phyloP scores from a whole-genome alignment of 495 filamentous ascomycete species.

The Neurospora sp. region DNA sequence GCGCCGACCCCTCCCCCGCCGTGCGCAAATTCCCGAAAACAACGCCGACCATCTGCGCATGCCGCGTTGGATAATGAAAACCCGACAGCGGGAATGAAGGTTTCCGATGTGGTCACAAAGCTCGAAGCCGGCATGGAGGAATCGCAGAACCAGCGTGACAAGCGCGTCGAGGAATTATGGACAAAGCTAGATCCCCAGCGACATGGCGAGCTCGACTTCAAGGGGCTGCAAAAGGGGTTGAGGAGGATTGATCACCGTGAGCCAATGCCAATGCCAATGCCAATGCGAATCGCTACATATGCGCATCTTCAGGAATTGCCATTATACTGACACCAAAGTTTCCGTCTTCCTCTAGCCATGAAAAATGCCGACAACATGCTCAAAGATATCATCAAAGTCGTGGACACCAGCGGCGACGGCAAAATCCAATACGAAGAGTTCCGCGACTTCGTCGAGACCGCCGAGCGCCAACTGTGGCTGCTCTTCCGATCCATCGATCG shows the following conservation, averaged over 20 bases:
- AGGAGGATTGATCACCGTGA: slow-evolving; percentile 87
- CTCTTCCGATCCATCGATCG: slow-evolving; percentile 84
- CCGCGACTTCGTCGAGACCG: slow-evolving; percentile 71
- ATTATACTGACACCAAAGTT: slow-evolving; percentile 14
- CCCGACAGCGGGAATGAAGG: slow-evolving; percentile 26
- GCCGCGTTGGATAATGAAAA: slow-evolving; percentile 24
- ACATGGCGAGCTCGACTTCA: slow-evolving; percentile 70
- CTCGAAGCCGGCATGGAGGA: slow-evolving; percentile 42
- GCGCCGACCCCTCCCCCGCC: slow-evolving; percentile 4
- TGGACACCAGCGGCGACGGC: slow-evolving; percentile 81
- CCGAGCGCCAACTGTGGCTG: slow-evolving; percentile 67
- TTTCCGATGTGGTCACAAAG: slow-evolving; percentile 32
- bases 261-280: slow-evolving; percentile 18
- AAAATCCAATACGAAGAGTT: slow-evolving; percentile 91
- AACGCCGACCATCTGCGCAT: not conserved
- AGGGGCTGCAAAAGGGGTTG: slow-evolving; percentile 73
- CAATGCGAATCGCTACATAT: slow-evolving; percentile 1
- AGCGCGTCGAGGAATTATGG: slow-evolving; percentile 74
- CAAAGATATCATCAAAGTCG: slow-evolving; percentile 60
- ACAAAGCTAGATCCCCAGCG: slow-evolving; percentile 61
- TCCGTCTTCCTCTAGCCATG: slow-evolving; percentile 47
- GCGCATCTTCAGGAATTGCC: not conserved
- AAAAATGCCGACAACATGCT: slow-evolving; percentile 91
- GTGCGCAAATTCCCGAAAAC: not conserved
- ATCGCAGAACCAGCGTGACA: slow-evolving; percentile 61